Evolutionary conservation across 352 stramenopile species (phyloP), one percentile per base, ranked within the genome.

Genomic region (Elongisporangium prolatum): DNA sequence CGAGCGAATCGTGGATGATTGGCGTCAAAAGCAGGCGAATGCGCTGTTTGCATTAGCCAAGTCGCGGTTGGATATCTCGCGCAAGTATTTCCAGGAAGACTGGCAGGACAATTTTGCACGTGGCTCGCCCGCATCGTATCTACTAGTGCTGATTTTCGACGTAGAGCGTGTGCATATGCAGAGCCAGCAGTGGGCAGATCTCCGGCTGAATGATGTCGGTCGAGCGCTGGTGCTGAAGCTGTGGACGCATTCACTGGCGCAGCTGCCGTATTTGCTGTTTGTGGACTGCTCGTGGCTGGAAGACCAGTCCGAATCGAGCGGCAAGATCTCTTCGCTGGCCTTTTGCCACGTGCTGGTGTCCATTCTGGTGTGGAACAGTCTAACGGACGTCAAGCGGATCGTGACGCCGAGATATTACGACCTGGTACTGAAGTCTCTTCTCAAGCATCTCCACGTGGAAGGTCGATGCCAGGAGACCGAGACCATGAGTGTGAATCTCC

Each of bases 201-300:
- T 84, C 28, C 69, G 69, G 3, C 55, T 87, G 14, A 89, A 79
- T 63, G 47, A 49, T 11, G 75, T 79, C n/a, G 80, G 80, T 16
- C 57, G 52, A 4, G 69, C 69, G 21, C 13, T 78, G 17, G n/a
- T 86, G 50, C 52, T 58, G 8, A 56, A 74, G 13, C 59, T 89
- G 8, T 89, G 79, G 79, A 61, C 74, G 17, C 49, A 68, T 6
- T 56, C 72, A 25, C 65, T 89, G 7, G 73, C 72, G 52, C 78
- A 74, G 59, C 40, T 89, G 10, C 75, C 75, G 57, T 80, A 84
- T 25, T 52, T 78, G 25, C 74, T 87, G 57, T 84, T 86, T 20
- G 63, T 72, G 7, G 80, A 89, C n/a, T 89, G 77, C 59, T 67
- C 68, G n/a, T 89, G 80, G 80, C 75, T 89, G 16, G 77, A 89